A percentile compares a stretch with the other conserved stretches of the same genome.
Evolutionary conservation across 2,329 filamentous ascomycete genomes (phyloP).

Genomic region (Hypocrella siamensis): DNA sequence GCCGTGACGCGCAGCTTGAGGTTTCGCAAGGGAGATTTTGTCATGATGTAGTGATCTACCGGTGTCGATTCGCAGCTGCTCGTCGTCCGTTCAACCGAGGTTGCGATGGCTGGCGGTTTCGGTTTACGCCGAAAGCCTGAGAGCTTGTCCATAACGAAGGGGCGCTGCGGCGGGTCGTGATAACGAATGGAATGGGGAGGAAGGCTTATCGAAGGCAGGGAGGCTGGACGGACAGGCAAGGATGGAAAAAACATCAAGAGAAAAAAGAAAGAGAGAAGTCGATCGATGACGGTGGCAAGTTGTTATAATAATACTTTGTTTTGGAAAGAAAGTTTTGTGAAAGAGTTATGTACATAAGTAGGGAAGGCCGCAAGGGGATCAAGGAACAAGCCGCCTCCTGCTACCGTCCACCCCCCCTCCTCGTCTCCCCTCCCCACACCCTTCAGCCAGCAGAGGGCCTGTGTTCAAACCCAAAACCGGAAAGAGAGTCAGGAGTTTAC

Average conservation of each 20-base stretch:
- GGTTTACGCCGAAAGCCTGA: conserved; percentile 27
- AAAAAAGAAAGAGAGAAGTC: not conserved
- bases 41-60: conserved; percentile 7
- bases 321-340: too few species aligned
- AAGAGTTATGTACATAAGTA: too few species aligned
- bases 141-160: conserved; percentile 26
- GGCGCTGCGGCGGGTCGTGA: too few species aligned
- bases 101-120: conserved; percentile 26
- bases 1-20: conserved; percentile 27
- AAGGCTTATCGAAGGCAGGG: too few species aligned
- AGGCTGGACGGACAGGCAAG: too few species aligned
- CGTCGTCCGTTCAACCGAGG: conserved; percentile 18
- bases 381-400: too few species aligned
- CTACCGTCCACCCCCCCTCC: too few species aligned
- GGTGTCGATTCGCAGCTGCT: conserved; percentile 9
- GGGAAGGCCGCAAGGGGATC: too few species aligned
- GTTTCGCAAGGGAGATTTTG: conserved; percentile 25
- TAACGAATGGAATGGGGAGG: not conserved
- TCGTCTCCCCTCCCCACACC: not conserved
- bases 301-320: too few species aligned
- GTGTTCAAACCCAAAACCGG: not conserved
- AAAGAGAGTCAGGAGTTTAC: not conserved
- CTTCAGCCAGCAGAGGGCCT: conserved; percentile 4
- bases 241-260: conserved; percentile 1
- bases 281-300: too few species aligned